phyloP scores from a whole-genome alignment of 2,329 filamentous ascomycete genomes.

The Tricladium varicosporioides region DNA sequence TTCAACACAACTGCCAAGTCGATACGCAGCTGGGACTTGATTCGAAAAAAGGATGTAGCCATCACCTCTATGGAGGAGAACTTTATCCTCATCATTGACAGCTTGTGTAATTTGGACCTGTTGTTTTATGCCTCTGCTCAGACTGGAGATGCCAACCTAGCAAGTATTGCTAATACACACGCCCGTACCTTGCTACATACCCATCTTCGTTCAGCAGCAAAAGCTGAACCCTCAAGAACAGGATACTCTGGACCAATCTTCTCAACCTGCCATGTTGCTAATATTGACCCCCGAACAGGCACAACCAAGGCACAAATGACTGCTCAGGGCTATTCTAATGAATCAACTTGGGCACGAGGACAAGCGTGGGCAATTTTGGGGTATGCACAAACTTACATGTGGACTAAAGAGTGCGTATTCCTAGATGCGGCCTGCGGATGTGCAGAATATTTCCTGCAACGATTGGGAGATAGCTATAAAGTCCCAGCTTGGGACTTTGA shows the following conservation, averaged over 20 bases:
- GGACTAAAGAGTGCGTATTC: slow-evolving; percentile 44
- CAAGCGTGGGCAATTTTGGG: slow-evolving; percentile 40
- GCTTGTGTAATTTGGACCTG: slow-evolving; percentile 42
- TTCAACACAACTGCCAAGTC: slow-evolving; percentile 42
- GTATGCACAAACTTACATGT: slow-evolving; percentile 44
- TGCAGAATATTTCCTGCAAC: slow-evolving; percentile 46
- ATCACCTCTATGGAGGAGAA: slow-evolving; percentile 32
- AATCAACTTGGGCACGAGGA: slow-evolving; percentile 48
- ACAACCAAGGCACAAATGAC: slow-evolving; percentile 43
- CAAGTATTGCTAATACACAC: slow-evolving; percentile 39
- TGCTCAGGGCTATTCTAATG: slow-evolving; percentile 44
- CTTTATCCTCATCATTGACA: slow-evolving; percentile 42
- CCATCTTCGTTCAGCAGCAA: slow-evolving; percentile 39
- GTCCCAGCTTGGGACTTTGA: slow-evolving; percentile 41
- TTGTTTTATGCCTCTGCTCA: slow-evolving; percentile 40
- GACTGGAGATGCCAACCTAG: slow-evolving; percentile 30
- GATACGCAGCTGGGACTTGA: slow-evolving; percentile 48
- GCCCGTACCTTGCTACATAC: slow-evolving; percentile 39
- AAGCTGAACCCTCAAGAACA: slow-evolving; percentile 1
- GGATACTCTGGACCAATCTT: slow-evolving; percentile 24
- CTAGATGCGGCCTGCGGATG: slow-evolving; percentile 42
- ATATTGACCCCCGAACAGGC: slow-evolving; percentile 44
- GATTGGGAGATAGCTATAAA: slow-evolving; percentile 32
- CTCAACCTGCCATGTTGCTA: slow-evolving; percentile 45
- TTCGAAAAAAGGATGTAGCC: slow-evolving; percentile 32